These are phyloP conservation scores for Heterobasidion annosum DNA, from an alignment of 1,284 basidiomycete genomes.

Conservation along the genomic window DNA sequence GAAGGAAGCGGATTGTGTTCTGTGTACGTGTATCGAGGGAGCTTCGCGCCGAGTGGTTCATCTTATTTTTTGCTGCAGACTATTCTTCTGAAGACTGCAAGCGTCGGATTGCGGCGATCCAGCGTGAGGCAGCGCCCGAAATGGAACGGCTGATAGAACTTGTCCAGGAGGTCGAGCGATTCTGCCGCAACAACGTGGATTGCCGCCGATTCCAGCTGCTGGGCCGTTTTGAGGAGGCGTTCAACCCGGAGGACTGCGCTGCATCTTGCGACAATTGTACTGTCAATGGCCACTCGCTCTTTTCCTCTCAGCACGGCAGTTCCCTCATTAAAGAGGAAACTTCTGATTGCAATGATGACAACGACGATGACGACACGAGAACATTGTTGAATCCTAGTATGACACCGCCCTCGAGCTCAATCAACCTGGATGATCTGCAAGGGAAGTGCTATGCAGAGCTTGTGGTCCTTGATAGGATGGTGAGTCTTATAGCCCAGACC, in stretches of 20 bases:
- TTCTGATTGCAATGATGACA: too few relatives aligned
- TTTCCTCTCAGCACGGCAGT: background rate
- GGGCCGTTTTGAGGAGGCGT: conserved; percentile 49
- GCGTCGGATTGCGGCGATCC: conserved; percentile 42
- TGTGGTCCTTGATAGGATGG: too few relatives aligned
- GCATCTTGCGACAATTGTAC: conserved; percentile 72
- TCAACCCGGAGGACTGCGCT: conserved; percentile 39
- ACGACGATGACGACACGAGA: too few relatives aligned
- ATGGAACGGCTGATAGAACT: conserved; percentile 49
- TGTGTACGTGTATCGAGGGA: conserved; percentile 29
- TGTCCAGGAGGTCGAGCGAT: conserved; percentile 56
- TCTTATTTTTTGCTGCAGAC: conserved; percentile 25
- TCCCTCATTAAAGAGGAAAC: background rate
- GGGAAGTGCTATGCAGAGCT: too few relatives aligned
- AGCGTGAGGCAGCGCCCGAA: conserved; percentile 37
- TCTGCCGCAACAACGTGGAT: conserved; percentile 75
- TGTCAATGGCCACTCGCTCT: too few relatives aligned
- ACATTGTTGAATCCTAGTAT: too few relatives aligned
- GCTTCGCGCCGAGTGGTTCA: background rate
- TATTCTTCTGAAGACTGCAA: conserved; percentile 47
- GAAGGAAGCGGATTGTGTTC: conserved; percentile 48
- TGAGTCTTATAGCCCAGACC: too few relatives aligned
- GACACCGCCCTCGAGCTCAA: too few relatives aligned
- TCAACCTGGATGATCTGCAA: too few relatives aligned
- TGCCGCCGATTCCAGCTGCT: conserved; percentile 86